Percentiles rank a stretch among this genome's conserved stretches.
These are phyloP conservation scores for Fraxinus anomala DNA, from an alignment of 257 asterid species.

Conservation along the genomic window DNA sequence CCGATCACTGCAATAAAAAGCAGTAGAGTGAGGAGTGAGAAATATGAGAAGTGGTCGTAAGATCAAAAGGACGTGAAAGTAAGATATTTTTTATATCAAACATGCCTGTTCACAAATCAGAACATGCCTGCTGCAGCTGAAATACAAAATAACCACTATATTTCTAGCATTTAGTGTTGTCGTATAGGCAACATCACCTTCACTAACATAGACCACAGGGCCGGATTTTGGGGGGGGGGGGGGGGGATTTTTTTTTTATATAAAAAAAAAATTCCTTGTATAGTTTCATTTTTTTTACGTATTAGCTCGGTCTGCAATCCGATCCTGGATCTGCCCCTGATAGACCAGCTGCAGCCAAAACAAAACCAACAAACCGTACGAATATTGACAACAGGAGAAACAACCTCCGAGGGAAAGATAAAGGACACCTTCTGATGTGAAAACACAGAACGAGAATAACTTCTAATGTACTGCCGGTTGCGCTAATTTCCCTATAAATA, in stretches of 20 bases:
- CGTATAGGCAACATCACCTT: background rate
- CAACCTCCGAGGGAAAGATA: background rate
- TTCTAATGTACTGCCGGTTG: no score
- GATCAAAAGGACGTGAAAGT: background rate
- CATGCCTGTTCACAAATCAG: background rate
- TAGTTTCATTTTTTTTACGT: no score
- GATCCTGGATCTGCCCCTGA: no score
- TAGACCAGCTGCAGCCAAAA: background rate
- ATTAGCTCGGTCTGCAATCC: no score
- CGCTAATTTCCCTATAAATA: background rate
- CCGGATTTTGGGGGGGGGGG: no score
- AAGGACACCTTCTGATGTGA: background rate
- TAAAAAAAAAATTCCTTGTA: no score
- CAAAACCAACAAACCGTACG: background rate
- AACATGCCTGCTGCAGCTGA: background rate
- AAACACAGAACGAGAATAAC: no score
- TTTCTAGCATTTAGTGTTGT: background rate
- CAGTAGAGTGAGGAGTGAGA: background rate
- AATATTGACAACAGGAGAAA: background rate
- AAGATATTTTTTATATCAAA: conserved; percentile 4
- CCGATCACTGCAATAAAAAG: conserved; percentile 67
- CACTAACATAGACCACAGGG: background rate
- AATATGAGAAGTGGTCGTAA: conserved; percentile 11
- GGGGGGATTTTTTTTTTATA: no score
- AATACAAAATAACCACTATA: background rate